Conservation (phyloP, 1,139 yeast genomes). For the Spencermartinsiella ligniputridi region DNA sequence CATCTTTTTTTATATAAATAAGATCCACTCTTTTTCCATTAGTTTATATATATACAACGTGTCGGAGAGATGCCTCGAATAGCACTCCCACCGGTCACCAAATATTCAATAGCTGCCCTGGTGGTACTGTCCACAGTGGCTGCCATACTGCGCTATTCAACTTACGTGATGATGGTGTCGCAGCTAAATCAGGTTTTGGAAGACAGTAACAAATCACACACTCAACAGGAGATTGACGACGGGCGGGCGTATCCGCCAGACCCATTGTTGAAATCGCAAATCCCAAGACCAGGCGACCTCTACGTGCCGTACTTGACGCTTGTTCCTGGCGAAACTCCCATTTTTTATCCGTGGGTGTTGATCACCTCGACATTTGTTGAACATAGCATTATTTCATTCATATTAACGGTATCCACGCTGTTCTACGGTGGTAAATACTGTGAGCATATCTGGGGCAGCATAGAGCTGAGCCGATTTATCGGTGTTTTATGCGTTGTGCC, state of each 20-base stretch:
- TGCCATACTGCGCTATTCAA: slow-evolving; percentile 32
- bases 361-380: slow-evolving; percentile 71
- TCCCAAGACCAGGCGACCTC: slow-evolving; percentile 32
- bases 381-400: slow-evolving; percentile 47
- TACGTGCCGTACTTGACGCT: slow-evolving; percentile 61
- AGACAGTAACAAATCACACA: slow-evolving; percentile 1
- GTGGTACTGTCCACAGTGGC: slow-evolving; percentile 33
- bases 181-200: slow-evolving; percentile 10
- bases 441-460: slow-evolving; percentile 54
- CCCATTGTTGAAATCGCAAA: slow-evolving; percentile 7
- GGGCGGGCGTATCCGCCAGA: slow-evolving; percentile 18
- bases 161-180: slow-evolving; percentile 23
- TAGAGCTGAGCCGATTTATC: slow-evolving; percentile 58
- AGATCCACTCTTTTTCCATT: no score
- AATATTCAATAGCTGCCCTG: slow-evolving; percentile 19
- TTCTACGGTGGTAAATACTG: slow-evolving; percentile 51
- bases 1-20: no score
- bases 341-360: slow-evolving; percentile 71
- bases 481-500: slow-evolving; percentile 56
- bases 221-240: slow-evolving; percentile 10
- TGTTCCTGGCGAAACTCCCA: slow-evolving; percentile 53
- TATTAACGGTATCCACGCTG: slow-evolving; percentile 48
- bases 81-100: slow-evolving; percentile 15
- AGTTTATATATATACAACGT: no score
- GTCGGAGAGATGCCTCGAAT: slow-evolving; percentile 8